These are phyloP conservation scores for Erythrobasidium hasegawianum DNA, from an alignment of 1,284 basidiomycete genomes.

Conservation along the genomic window DNA sequence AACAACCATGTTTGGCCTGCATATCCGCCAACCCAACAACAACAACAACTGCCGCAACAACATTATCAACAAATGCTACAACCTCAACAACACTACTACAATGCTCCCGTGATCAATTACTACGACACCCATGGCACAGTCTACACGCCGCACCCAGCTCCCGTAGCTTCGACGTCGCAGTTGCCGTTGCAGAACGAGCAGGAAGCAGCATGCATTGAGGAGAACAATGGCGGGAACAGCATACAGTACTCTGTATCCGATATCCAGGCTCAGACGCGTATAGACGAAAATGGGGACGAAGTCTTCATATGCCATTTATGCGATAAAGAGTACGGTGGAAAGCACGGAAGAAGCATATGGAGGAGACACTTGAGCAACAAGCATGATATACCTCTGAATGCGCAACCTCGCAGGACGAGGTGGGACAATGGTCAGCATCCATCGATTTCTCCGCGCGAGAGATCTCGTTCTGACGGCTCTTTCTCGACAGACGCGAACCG, in stretches of 20 bases:
- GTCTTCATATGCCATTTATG: conserved; percentile 52
- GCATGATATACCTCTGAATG: conserved; percentile 55
- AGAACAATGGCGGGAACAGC: neutral
- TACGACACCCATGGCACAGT: neutral
- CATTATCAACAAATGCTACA: neutral
- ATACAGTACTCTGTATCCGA: neutral
- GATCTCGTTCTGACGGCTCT: neutral
- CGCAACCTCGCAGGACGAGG: conserved; percentile 55
- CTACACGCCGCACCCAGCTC: neutral
- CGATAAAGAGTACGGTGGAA: conserved; percentile 54
- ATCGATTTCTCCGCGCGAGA: neutral
- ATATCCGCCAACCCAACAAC: neutral
- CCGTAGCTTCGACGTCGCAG: conserved; percentile 2
- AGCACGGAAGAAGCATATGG: conserved; percentile 57
- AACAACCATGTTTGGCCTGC: neutral
- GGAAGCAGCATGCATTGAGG: neutral
- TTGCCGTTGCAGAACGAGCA: neutral
- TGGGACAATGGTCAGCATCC: conserved; percentile 54
- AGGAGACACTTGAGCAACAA: conserved; percentile 57
- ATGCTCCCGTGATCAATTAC: neutral
- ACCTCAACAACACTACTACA: neutral
- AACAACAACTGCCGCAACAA: neutral
- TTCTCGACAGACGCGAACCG: conserved; percentile 51
- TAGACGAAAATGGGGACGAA: conserved; percentile 33
- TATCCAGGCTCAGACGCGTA: neutral